Base-by-base conservation (phyloP, 2,329 filamentous ascomycete genomes). In the Colletotrichum sp. region DNA sequence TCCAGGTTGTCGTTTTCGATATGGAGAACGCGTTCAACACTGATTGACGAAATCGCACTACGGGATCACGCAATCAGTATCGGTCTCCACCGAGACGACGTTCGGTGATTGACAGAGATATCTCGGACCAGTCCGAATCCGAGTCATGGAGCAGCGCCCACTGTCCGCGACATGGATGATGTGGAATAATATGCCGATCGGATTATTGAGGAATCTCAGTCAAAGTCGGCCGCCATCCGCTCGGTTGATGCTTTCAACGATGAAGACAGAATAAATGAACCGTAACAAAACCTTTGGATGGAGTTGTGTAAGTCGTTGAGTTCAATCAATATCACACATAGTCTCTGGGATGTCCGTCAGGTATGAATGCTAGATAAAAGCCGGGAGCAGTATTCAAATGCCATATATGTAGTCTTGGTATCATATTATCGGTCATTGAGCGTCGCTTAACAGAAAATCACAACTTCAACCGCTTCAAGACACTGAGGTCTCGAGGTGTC, bases 401-500 rank as follows among this genome's bases (percentile, higher is more conserved):
- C n/a, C n/a, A 21, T 13, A 7, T 7, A 21, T 21, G 10, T 13
- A 52, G 1, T 24, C 1, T 52, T 52, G n/a, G 43, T 52, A 21
- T 52, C 43, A 4, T 1, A 7, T 52, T 52, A 52, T 21, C n/a
- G 10, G 7, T 21, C 10, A 7, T 52, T 52, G 3, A 4, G 26
- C 58, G 18, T 34, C 2, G 58, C 58, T 36, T 1, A 9, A 67
- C 43, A 26, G 30, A 18, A 10, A 26, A 24, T 30, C 6, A 69
- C 67, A 69, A 64, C 32, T 59, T 68, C 32, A 67, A 30, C 16
- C 34, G 21, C 16, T 61, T 30, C 30, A 77, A 52, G 4, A 74
- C 13, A 74, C 79, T 80, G 32, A 82, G 76, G 52, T 78, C 77
- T 48, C 79, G 81, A 9, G 70, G 76, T 8, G 79, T 80, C 64